Evolutionary conservation across 164 flowering plant species (phyloP), one percentile per base, ranked within the genome.

Genomic region (Nelumbo lutea): DNA sequence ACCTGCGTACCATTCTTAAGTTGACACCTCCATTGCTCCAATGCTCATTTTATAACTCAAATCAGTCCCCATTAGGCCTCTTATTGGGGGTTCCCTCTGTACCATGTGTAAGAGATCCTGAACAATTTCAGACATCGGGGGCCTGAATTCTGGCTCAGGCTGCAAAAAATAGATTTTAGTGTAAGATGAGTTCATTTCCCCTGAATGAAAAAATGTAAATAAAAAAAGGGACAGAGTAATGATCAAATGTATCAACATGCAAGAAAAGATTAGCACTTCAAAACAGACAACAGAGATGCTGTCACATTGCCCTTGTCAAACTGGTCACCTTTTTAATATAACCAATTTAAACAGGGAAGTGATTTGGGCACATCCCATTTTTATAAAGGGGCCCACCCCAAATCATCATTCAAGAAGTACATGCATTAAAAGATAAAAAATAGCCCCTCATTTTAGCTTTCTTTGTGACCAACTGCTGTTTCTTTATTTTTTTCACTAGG

Each of bases 111-210:
- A 43, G 45, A 95, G 85, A 68, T 83, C 88, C 53, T 92, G 96
- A 43, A 92, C 97, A 38, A 95, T 89, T 78, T 90, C 97, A 10
- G 98, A 95, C 93, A 95, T 95, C 2, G 77, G 83, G n/a, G 97
- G 97, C 86, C 97, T 76, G 77, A 88, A 95, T 69, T 89, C 94
- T 44, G 97, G 97, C 73, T 85, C 91, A 0, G 82, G 47, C 97
- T 95, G 91, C 85, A 78, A 62, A 67, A 70, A 75, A 50, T 9
- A 42, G 50, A 66, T 11, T 15, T 6, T 52, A 5, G 6, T 40
- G 10, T 65, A 50, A 58, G 41, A 48, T 13, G 40, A 41, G 10
- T 46, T 3, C 46, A 9, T 46, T 63, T 15, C 38, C 2, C 40
- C 43, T 9, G 3, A 6, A 40, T 13, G 55, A 44, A 40, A 1